Evolutionary conservation across 164 flowering plant species (phyloP).

Genomic region (Dillenia suffruticosa): DNA sequence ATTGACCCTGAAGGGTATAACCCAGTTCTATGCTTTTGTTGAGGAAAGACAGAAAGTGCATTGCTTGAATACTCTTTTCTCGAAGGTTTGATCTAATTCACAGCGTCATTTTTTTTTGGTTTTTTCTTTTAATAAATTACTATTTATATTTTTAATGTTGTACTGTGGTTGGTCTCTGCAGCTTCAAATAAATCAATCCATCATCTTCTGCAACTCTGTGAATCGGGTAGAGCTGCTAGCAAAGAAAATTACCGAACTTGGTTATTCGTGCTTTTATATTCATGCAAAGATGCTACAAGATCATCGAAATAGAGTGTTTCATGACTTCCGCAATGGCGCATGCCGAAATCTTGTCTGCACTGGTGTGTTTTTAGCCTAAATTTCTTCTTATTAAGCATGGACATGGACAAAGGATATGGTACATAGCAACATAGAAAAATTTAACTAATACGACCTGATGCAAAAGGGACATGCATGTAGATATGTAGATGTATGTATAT

Average conservation of each 20-base stretch:
- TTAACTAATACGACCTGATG: no score
- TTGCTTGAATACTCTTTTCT: slow-evolving; percentile 93
- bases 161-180: slow-evolving; percentile 27
- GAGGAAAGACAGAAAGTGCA: slow-evolving; percentile 98
- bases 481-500: no score
- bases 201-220: slow-evolving; percentile 97
- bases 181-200: slow-evolving; percentile 99
- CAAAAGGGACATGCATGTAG: no score
- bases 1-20: slow-evolving; percentile 98
- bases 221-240: slow-evolving; percentile 96
- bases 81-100: slow-evolving; percentile 60
- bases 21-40: slow-evolving; percentile 96
- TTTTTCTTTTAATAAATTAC: slow-evolving; percentile 2
- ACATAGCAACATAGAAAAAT: no score
- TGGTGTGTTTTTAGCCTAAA: slow-evolving; percentile 36
- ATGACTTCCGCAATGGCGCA: slow-evolving; percentile 99
- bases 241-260: slow-evolving; percentile 97
- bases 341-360: slow-evolving; percentile 99
- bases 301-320: slow-evolving; percentile 97
- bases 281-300: slow-evolving; percentile 99
- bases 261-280: slow-evolving; percentile 96
- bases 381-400: no score
- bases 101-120: background rate
- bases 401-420: no score
- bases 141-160: background rate